phyloP scores from a whole-genome alignment of 176 grass and related monocot species.

The Thalia dealbata region DNA sequence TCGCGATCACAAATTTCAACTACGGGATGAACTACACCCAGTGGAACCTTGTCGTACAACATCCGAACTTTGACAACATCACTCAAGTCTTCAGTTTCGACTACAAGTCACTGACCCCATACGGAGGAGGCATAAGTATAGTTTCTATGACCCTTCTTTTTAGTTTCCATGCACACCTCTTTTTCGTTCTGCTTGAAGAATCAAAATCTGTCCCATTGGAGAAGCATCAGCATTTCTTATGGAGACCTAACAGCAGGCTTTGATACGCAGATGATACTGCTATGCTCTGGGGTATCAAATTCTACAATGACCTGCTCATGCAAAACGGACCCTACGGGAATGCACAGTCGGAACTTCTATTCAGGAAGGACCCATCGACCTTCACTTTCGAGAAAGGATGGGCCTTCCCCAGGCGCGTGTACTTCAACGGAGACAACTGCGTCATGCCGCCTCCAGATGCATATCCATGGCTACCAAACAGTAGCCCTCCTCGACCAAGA shows the following conservation, averaged over 20 bases:
- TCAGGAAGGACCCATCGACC: constrained; percentile 7
- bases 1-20: constrained; percentile 19
- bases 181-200: neutral
- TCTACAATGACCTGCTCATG: constrained; percentile 18
- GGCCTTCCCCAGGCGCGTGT: constrained; percentile 14
- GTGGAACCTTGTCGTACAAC: constrained; percentile 17
- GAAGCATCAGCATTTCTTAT: neutral
- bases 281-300: constrained; percentile 21
- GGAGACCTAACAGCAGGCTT: neutral
- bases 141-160: neutral
- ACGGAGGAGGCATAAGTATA: constrained; percentile 15
- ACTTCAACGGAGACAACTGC: constrained; percentile 19
- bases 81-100: constrained; percentile 19
- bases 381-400: constrained; percentile 20
- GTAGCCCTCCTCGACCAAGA: neutral
- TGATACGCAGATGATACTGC: constrained; percentile 16
- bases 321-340: constrained; percentile 9
- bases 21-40: constrained; percentile 21
- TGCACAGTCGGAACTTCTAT: constrained; percentile 18
- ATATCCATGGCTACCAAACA: constrained; percentile 18
- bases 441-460: constrained; percentile 23
- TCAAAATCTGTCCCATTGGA: too few relatives aligned
- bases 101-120: constrained; percentile 11
- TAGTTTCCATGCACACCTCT: neutral
- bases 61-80: constrained; percentile 16